phyloP scores from a whole-genome alignment of 306 rosid genomes.

The Oxytropis ochrocephala region DNA sequence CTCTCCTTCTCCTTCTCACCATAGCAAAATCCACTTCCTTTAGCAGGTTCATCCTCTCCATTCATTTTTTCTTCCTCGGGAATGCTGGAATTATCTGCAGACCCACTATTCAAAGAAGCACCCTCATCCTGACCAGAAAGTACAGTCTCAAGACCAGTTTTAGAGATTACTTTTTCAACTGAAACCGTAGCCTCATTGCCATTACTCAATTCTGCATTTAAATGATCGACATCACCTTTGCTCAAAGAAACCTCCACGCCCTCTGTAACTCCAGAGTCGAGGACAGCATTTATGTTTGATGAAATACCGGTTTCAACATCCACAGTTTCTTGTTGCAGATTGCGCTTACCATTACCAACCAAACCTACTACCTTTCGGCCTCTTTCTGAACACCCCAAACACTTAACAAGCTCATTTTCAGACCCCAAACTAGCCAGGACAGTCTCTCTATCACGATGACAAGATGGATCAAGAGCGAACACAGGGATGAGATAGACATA shows the following conservation, averaged over 20 bases:
- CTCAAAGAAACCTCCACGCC: constrained; percentile 24
- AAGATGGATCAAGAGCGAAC: constrained; percentile 74
- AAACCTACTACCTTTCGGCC: constrained; percentile 79
- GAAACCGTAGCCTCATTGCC: constrained; percentile 21
- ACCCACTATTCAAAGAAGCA: constrained; percentile 23
- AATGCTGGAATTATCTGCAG: constrained; percentile 18
- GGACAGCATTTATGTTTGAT: constrained; percentile 22
- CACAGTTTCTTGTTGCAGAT: constrained; percentile 33
- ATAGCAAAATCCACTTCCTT: constrained; percentile 45
- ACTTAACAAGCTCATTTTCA: constrained; percentile 62
- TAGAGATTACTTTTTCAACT: constrained; percentile 20
- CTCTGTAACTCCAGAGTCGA: constrained; percentile 21
- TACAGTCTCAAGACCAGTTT: constrained; percentile 28
- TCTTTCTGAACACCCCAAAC: constrained; percentile 78
- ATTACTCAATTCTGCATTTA: constrained; percentile 21
- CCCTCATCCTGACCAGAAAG: constrained; percentile 14
- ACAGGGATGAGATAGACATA: constrained; percentile 84
- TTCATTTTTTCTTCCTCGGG: constrained; percentile 28
- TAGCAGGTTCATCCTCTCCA: constrained; percentile 28
- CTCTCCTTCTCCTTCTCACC: constrained; percentile 69
- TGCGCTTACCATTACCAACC: constrained; percentile 63
- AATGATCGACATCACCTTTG: constrained; percentile 8
- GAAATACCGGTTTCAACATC: constrained; percentile 34
- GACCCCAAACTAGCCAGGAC: constrained; percentile 90
- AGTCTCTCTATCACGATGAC: constrained; percentile 86